Conservation (phyloP, 257 asterid species). For the Catharanthus roseus region DNA sequence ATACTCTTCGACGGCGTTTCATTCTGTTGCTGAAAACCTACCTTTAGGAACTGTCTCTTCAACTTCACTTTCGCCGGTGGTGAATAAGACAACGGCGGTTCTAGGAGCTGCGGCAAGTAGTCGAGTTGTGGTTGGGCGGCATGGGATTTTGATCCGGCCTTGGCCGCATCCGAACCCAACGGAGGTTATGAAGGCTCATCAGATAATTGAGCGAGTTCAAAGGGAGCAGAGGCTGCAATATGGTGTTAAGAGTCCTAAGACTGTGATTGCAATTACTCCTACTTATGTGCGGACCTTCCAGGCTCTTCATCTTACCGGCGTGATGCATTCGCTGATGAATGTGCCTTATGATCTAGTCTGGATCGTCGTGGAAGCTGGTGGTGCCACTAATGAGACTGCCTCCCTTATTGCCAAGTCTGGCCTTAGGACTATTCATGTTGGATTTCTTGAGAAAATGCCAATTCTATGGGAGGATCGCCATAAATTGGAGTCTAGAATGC, state of each 20-base stretch:
- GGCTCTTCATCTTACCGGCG: constrained; percentile 88
- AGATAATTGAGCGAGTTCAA: constrained; percentile 83
- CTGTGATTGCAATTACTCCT: constrained; percentile 76
- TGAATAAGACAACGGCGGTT: constrained; percentile 28
- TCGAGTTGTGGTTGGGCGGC: constrained; percentile 92
- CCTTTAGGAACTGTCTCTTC: constrained; percentile 13
- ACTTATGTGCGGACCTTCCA: constrained; percentile 93
- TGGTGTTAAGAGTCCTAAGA: constrained; percentile 73
- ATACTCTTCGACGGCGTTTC: constrained; percentile 34
- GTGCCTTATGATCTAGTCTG: constrained; percentile 72
- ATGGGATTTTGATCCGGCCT: constrained; percentile 85
- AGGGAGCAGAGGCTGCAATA: constrained; percentile 76
- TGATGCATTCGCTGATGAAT: constrained; percentile 94
- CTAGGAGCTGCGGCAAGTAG: constrained; percentile 35
- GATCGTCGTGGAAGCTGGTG: constrained; percentile 95
- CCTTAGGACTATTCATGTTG: constrained; percentile 58
- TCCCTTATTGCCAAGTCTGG: constrained; percentile 66
- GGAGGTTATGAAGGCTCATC: constrained; percentile 90
- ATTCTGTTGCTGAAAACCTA: constrained; percentile 13
- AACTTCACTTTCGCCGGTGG: constrained; percentile 22
- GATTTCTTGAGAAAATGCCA: constrained; percentile 68
- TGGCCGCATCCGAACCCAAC: constrained; percentile 99
- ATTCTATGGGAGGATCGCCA: constrained; percentile 83
- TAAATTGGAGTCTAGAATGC: constrained; percentile 74
- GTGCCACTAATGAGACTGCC: constrained; percentile 67